phyloP scores from a whole-genome alignment of 2,329 filamentous ascomycete genomes.

The Hymenotorrendiella dingleyae region DNA sequence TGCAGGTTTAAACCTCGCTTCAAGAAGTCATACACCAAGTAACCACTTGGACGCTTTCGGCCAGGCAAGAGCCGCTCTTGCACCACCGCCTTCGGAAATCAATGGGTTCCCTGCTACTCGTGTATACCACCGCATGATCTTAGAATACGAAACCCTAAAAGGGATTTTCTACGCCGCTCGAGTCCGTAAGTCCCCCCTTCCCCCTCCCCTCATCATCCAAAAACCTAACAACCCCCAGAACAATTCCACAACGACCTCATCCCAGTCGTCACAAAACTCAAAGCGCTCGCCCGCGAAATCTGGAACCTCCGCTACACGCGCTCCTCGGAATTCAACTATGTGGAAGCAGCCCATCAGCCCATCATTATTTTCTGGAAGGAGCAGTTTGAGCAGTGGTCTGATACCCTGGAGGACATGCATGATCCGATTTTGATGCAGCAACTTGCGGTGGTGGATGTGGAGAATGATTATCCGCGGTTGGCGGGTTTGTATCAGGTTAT shows the following conservation, averaged over 20 bases:
- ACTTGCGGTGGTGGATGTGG: slow-evolving; percentile 1
- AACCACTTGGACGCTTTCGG: no score
- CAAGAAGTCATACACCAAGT: no score
- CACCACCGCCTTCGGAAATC: slow-evolving; percentile 1
- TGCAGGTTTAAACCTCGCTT: not conserved
- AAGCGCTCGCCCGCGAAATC: slow-evolving; percentile 8
- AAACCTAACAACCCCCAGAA: not conserved
- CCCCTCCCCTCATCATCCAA: not conserved
- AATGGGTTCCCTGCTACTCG: not conserved
- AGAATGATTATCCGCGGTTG: slow-evolving; percentile 4
- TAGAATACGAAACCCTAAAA: slow-evolving; percentile 7
- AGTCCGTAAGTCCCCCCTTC: slow-evolving; percentile 1
- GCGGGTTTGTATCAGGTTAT: slow-evolving; percentile 1
- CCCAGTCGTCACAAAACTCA: slow-evolving; percentile 4
- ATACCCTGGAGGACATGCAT: slow-evolving; percentile 6
- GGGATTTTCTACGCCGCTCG: slow-evolving; percentile 6
- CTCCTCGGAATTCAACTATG: slow-evolving; percentile 1
- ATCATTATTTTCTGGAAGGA: slow-evolving; percentile 11
- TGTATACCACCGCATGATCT: slow-evolving; percentile 7
- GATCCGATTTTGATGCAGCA: slow-evolving; percentile 2
- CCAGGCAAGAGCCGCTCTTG: no score
- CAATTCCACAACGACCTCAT: slow-evolving; percentile 4
- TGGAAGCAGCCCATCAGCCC: slow-evolving; percentile 3
- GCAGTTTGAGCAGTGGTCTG: slow-evolving; percentile 6
- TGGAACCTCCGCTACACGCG: slow-evolving; percentile 7